A percentile compares a stretch with the other conserved stretches of the same genome.
Evolutionary conservation across 148 eudicot species (phyloP).

Genomic region (Cornus controversa): DNA sequence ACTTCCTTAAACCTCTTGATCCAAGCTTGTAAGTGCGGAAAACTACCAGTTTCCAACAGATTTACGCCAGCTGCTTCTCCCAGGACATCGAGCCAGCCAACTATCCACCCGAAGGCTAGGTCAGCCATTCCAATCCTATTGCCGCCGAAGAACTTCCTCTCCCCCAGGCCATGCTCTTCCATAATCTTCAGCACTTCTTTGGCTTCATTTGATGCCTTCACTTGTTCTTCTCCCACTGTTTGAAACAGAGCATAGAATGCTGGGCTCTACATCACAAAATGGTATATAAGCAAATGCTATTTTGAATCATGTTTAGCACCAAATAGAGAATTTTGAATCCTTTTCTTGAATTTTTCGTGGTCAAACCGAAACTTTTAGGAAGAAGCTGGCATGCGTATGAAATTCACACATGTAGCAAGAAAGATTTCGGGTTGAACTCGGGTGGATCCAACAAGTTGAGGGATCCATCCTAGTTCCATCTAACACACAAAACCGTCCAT

Average conservation of each 20-base stretch:
- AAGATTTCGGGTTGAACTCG: too few species aligned
- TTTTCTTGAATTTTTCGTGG: too few species aligned
- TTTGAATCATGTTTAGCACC: too few species aligned
- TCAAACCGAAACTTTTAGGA: too few species aligned
- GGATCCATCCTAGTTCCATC: too few species aligned
- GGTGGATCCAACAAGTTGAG: too few species aligned
- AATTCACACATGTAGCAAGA: too few species aligned
- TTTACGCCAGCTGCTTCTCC: not conserved
- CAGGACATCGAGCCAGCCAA: not conserved
- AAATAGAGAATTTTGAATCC: too few species aligned
- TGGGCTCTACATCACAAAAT: not conserved
- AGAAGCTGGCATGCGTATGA: too few species aligned
- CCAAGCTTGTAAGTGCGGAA: not conserved
- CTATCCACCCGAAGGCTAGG: slow-evolving; percentile 4
- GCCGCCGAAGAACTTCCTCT: slow-evolving; percentile 4
- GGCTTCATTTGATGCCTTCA: not conserved
- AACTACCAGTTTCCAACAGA: not conserved
- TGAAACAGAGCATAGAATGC: not conserved
- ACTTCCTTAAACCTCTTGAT: not conserved
- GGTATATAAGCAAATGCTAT: too few species aligned
- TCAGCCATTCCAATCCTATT: not conserved
- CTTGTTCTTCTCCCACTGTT: slow-evolving; percentile 1
- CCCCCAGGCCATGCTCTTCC: not conserved
- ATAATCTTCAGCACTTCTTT: slow-evolving; percentile 2
- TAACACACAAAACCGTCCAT: too few species aligned